Percentiles rank a stretch among this genome's conserved stretches.
phyloP scores from a whole-genome alignment of 495 filamentous ascomycete genomes.

The Podospora anserina region DNA sequence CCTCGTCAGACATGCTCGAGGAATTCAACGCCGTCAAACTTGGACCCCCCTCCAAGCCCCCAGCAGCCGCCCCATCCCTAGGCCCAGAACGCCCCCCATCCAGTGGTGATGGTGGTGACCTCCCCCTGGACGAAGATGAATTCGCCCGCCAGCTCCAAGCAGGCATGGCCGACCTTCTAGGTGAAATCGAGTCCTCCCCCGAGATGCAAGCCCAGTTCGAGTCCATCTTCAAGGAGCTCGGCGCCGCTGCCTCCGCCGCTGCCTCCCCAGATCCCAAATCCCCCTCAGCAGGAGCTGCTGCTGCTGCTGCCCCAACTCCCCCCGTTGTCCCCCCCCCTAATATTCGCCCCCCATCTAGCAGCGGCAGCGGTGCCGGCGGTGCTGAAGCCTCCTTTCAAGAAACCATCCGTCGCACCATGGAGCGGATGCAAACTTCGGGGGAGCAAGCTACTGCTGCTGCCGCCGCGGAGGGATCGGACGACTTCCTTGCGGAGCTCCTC shows the following conservation, averaged over 20 bases:
- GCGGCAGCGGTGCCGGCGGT: constrained; percentile 13
- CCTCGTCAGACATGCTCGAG: constrained; percentile 74
- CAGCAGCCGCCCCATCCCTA: constrained; percentile 40
- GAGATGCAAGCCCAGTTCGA: constrained; percentile 87
- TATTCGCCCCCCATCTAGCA: constrained; percentile 6
- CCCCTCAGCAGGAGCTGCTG: constrained; percentile 15
- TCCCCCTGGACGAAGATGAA: constrained; percentile 58
- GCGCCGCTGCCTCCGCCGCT: constrained; percentile 44
- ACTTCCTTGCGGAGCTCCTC: constrained; percentile 79
- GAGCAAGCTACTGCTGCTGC: constrained; percentile 79
- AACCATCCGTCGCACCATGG: constrained; percentile 85
- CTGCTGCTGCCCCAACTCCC: not conserved
- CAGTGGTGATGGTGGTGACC: constrained; percentile 22
- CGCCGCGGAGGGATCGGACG: constrained; percentile 64
- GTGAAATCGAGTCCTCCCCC: constrained; percentile 64
- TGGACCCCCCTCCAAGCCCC: constrained; percentile 39
- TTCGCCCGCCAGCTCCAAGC: constrained; percentile 81
- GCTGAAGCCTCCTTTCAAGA: constrained; percentile 76
- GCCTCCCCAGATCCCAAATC: constrained; percentile 24
- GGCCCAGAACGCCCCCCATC: constrained; percentile 24
- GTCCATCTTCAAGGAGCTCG: constrained; percentile 75
- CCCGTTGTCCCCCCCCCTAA: not conserved
- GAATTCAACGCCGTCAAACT: constrained; percentile 67
- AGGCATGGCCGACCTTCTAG: constrained; percentile 81
- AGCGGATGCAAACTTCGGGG: constrained; percentile 85